phyloP scores from a whole-genome alignment of 305 asterid genomes.

The Andrographis paniculata region DNA sequence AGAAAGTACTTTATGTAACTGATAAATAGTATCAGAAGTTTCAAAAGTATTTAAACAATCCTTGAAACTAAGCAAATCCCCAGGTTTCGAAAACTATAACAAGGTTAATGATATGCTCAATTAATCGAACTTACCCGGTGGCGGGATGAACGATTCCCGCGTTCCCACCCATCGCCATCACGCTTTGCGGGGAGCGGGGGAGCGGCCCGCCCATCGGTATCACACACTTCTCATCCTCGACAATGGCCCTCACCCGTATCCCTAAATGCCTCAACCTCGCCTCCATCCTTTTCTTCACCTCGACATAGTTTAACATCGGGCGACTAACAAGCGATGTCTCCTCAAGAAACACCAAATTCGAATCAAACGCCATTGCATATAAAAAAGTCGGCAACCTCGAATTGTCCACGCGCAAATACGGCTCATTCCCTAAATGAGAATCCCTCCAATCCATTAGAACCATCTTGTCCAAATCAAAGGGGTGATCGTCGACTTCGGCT shows the following conservation, averaged over 20 bases:
- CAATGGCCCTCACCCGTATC: constrained; percentile 44
- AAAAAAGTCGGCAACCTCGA: constrained; percentile 58
- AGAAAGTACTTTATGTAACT: no score
- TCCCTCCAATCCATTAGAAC: constrained; percentile 96
- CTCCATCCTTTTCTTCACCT: constrained; percentile 76
- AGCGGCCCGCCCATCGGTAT: constrained; percentile 94
- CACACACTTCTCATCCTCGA: constrained; percentile 81
- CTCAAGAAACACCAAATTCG: constrained; percentile 67
- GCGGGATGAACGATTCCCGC: constrained; percentile 84
- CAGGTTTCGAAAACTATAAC: no score
- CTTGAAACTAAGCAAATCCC: no score
- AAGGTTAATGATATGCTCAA: no score
- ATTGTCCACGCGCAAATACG: constrained; percentile 38
- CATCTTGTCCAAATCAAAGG: constrained; percentile 84
- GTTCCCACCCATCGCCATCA: constrained; percentile 81
- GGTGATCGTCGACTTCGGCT: constrained; percentile 79
- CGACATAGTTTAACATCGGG: constrained; percentile 49
- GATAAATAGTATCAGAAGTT: no score
- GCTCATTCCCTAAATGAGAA: constrained; percentile 83
- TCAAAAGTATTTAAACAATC: no score
- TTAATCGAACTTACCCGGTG: no score
- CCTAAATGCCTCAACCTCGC: constrained; percentile 84
- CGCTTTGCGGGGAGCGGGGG: constrained; percentile 64
- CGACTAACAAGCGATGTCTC: constrained; percentile 80
- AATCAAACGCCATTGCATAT: constrained; percentile 80